A percentile compares a stretch with the other conserved stretches of the same genome.
phyloP scores from a whole-genome alignment of 345 rosid species.

The Pistacia vera region DNA sequence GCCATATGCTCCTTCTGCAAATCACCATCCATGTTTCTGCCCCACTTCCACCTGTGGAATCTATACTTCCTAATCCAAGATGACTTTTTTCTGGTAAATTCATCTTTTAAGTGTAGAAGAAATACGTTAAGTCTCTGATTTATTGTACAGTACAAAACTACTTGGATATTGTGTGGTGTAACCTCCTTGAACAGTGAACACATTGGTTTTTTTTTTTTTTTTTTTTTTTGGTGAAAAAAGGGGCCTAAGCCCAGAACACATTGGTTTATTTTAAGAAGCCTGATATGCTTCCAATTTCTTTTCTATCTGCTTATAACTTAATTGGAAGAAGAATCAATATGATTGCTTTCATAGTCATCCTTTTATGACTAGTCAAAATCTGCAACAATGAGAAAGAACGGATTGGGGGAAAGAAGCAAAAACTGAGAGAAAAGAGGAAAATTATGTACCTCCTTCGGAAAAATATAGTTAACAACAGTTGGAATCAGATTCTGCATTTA shows the following conservation, averaged over 20 bases:
- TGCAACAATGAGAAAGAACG: background rate
- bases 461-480: no score
- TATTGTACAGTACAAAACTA: no score
- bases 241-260: no score
- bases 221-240: no score
- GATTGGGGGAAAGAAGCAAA: background rate
- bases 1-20: background rate
- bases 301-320: background rate
- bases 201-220: no score
- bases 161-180: background rate
- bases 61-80: constrained; percentile 24
- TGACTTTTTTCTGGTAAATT: constrained; percentile 6
- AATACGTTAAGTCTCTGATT: background rate
- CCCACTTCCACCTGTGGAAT: background rate
- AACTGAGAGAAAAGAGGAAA: no score
- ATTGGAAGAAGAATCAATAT: no score
- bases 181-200: no score
- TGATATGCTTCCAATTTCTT: background rate
- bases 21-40: background rate
- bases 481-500: no score
- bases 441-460: no score
- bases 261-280: no score
- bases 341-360: background rate
- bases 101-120: background rate
- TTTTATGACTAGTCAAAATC: background rate